phyloP scores from a whole-genome alignment of 768 basidiomycete genomes.

The Lactarius psammicola region DNA sequence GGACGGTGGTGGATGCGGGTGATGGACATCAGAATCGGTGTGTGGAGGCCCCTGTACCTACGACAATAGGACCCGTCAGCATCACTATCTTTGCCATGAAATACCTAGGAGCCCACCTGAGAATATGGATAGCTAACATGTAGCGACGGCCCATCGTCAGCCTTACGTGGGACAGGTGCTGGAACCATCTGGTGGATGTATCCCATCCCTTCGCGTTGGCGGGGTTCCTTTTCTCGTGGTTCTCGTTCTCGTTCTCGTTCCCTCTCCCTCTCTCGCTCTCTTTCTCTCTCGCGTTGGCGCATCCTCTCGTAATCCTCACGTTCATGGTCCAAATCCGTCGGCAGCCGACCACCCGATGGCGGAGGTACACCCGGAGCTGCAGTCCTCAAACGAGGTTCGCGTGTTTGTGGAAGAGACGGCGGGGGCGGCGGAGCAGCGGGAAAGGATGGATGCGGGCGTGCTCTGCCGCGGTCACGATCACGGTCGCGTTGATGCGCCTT shows the following conservation, averaged over 20 bases:
- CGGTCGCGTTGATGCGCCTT: constrained; percentile 21
- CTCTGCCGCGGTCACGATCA: constrained; percentile 32
- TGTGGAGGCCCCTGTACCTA: constrained; percentile 11
- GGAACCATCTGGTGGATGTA: constrained; percentile 25
- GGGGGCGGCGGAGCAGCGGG: constrained; percentile 11
- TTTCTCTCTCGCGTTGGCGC: constrained; percentile 30
- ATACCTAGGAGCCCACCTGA: not conserved
- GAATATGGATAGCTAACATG: constrained; percentile 16
- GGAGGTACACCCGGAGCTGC: constrained; percentile 15
- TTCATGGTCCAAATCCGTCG: constrained; percentile 34
- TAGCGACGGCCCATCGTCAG: constrained; percentile 19
- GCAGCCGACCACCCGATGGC: constrained; percentile 30
- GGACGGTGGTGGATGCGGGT: constrained; percentile 19
- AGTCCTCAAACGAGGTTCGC: constrained; percentile 21
- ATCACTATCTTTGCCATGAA: not conserved
- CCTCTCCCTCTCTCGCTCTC: constrained; percentile 23
- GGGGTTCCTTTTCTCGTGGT: constrained; percentile 28
- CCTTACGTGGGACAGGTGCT: constrained; percentile 19
- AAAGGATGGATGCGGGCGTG: constrained; percentile 26
- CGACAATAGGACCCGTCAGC: not conserved
- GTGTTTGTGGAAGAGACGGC: constrained; percentile 13
- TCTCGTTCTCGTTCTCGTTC: constrained; percentile 30
- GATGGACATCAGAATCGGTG: constrained; percentile 14
- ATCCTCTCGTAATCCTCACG: constrained; percentile 34
- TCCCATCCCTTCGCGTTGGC: constrained; percentile 33